A percentile compares a stretch with the other conserved stretches of the same genome.
These are phyloP conservation scores for Lipomyces starkeyi DNA, from an alignment of 805 yeast species.

Conservation along the genomic window DNA sequence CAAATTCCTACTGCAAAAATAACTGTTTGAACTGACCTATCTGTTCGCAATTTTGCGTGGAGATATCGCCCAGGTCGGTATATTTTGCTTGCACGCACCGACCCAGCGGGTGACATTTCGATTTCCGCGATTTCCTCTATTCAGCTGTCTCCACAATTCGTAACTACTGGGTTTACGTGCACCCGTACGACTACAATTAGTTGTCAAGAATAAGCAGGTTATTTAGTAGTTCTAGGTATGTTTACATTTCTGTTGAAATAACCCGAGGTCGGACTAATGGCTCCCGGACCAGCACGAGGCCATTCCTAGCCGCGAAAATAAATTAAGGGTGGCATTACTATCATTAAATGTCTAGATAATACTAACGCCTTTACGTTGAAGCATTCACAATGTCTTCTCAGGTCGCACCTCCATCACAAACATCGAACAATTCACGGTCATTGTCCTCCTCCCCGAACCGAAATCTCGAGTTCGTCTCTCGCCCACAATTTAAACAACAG, in stretches of 20 bases:
- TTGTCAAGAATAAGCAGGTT: not conserved
- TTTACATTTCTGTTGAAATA: not conserved
- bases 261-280: not conserved
- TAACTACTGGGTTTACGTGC: not conserved
- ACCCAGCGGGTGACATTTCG: not conserved
- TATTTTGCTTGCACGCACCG: not conserved
- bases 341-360: not conserved
- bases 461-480: slow-evolving; percentile 36
- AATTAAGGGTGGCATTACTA: not conserved
- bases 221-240: not conserved
- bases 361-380: not conserved
- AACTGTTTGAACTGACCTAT: not conserved
- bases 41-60: not conserved
- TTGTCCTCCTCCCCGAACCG: slow-evolving; percentile 26
- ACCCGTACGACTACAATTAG: not conserved
- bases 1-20: not conserved
- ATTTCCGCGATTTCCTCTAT: not conserved
- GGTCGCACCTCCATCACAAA: slow-evolving; percentile 1
- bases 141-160: not conserved
- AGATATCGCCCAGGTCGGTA: not conserved
- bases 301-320: not conserved
- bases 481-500: slow-evolving; percentile 59
- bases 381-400: slow-evolving; percentile 9
- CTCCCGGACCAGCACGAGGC: not conserved
- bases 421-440: slow-evolving; percentile 12